These are phyloP conservation scores for Russula abietina DNA, from an alignment of 768 basidiomycete species.

Conservation along the genomic window DNA sequence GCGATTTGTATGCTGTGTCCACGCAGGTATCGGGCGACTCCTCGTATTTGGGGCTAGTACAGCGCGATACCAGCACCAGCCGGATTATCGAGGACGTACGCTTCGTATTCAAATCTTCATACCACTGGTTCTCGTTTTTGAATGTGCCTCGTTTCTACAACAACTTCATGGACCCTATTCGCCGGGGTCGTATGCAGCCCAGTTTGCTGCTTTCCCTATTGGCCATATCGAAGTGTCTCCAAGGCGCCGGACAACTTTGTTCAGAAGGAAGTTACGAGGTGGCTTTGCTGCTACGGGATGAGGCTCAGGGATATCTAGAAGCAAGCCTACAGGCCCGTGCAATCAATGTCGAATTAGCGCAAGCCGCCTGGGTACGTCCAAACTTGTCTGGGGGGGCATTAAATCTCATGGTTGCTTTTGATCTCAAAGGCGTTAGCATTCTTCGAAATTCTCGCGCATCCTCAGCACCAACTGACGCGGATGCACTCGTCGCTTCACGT, in stretches of 20 bases:
- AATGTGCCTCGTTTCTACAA: slow-evolving; percentile 64
- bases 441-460: slow-evolving; percentile 69
- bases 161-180: slow-evolving; percentile 49
- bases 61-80: slow-evolving; percentile 43
- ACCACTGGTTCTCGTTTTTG: slow-evolving; percentile 70
- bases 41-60: slow-evolving; percentile 32
- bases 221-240: slow-evolving; percentile 59
- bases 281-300: slow-evolving; percentile 56
- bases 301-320: slow-evolving; percentile 65
- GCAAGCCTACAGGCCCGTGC: slow-evolving; percentile 64
- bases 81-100: slow-evolving; percentile 51
- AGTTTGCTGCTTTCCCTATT: slow-evolving; percentile 57
- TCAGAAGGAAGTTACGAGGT: slow-evolving; percentile 48
- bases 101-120: slow-evolving; percentile 57
- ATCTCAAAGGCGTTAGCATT: slow-evolving; percentile 53
- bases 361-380: slow-evolving; percentile 64
- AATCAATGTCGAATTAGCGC: slow-evolving; percentile 67
- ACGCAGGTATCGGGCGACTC: background rate
- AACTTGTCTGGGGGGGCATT: background rate
- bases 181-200: slow-evolving; percentile 57
- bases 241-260: slow-evolving; percentile 57
- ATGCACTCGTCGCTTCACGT: slow-evolving; percentile 52
- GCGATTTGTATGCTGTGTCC: slow-evolving; percentile 43
- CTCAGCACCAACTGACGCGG: slow-evolving; percentile 48
- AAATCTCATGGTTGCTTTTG: slow-evolving; percentile 5